A percentile compares a stretch with the other conserved stretches of the same genome.
Evolutionary conservation across 2,329 filamentous ascomycete species (phyloP).

Genomic region (Talaromyces marneffei): DNA sequence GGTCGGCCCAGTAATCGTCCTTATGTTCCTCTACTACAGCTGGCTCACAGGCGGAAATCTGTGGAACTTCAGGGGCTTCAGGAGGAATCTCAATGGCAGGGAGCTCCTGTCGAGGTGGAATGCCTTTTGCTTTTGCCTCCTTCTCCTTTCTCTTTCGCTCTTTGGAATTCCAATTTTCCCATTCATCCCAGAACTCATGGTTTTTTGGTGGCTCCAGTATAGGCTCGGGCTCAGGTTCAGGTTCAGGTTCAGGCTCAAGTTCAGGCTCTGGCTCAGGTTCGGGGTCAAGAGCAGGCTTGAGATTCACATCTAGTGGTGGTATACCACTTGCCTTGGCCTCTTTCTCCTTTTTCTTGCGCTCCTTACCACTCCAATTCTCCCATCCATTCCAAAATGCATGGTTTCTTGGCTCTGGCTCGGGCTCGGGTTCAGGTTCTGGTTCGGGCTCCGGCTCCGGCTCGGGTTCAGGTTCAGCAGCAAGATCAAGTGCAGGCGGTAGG

Average conservation of each 20-base stretch:
- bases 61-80: slow-evolving; percentile 17
- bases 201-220: slow-evolving; percentile 19
- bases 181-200: slow-evolving; percentile 13
- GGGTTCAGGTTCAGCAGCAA: slow-evolving; percentile 28
- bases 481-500: slow-evolving; percentile 47
- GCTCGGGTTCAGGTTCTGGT: slow-evolving; percentile 6
- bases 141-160: slow-evolving; percentile 12
- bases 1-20: slow-evolving; percentile 12
- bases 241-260: slow-evolving; percentile 21
- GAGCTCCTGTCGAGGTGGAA: slow-evolving; percentile 13
- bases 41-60: slow-evolving; percentile 19
- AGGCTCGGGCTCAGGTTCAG: slow-evolving; percentile 29
- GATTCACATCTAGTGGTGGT: slow-evolving; percentile 12
- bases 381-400: slow-evolving; percentile 14
- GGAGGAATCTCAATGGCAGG: slow-evolving; percentile 13
- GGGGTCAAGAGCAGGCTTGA: slow-evolving; percentile 11
- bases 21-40: slow-evolving; percentile 24
- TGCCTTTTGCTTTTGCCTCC: slow-evolving; percentile 9
- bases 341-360: slow-evolving; percentile 12
- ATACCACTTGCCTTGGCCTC: slow-evolving; percentile 10
- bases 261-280: slow-evolving; percentile 8
- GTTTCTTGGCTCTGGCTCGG: neutral
- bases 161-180: slow-evolving; percentile 9
- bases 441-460: slow-evolving; percentile 8
- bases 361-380: neutral